Percentiles rank a stretch among this genome's conserved stretches.
Conservation (phyloP, 1,284 basidiomycete genomes). For the Phylloporus gajari region DNA sequence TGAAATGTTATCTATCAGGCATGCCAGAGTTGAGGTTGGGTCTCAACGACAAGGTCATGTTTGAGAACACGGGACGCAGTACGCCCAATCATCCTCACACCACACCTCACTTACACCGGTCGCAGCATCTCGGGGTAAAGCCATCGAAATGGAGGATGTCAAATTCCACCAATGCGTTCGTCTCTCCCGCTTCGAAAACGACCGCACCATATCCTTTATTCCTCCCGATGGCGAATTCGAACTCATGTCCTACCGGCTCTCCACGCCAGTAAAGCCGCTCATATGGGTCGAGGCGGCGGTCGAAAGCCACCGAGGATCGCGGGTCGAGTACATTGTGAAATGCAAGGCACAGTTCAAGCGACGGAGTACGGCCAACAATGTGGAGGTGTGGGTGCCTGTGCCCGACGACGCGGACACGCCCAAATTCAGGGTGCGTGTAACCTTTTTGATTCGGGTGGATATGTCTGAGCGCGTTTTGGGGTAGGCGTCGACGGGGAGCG, state of each 20-base stretch:
- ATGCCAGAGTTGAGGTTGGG: constrained; percentile 98
- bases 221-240: constrained; percentile 99
- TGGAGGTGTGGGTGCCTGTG: constrained; percentile 92
- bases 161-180: constrained; percentile 99
- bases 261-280: constrained; percentile 96
- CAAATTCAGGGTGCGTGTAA: constrained; percentile 84
- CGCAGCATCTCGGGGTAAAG: constrained; percentile 91
- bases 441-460: background rate
- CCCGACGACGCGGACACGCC: constrained; percentile 99
- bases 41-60: constrained; percentile 99
- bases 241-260: constrained; percentile 96
- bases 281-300: constrained; percentile 99
- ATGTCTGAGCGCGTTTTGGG: background rate
- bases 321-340: constrained; percentile 97
- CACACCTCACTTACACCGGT: background rate
- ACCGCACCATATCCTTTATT: constrained; percentile 99
- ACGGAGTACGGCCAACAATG: constrained; percentile 8
- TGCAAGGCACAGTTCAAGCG: constrained; percentile 13
- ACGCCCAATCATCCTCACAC: constrained; percentile 44
- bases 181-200: constrained; percentile 99
- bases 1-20: constrained; percentile 99
- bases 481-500: constrained; percentile 89
- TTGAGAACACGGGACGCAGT: constrained; percentile 96
- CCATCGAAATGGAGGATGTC: constrained; percentile 99
- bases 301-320: constrained; percentile 91